Conservation (phyloP, 2,329 filamentous ascomycete species). For the Aspergillus persii region DNA sequence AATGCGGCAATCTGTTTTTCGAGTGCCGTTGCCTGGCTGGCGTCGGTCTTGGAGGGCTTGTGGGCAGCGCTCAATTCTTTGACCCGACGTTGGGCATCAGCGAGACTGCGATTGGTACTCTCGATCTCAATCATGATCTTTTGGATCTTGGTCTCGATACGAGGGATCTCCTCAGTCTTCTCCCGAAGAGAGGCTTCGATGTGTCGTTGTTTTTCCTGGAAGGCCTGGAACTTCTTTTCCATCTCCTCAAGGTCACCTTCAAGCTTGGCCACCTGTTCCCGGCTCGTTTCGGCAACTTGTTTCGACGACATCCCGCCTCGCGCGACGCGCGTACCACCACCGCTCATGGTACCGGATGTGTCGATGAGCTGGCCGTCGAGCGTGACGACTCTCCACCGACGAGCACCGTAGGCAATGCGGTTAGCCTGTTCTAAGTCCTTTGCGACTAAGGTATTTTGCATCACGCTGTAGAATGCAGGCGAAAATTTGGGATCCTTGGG, state of each 20-base stretch:
- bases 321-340: slow-evolving; percentile 86
- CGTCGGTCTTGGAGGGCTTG: slow-evolving; percentile 76
- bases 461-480: slow-evolving; percentile 90
- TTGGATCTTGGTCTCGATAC: slow-evolving; percentile 84
- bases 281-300: slow-evolving; percentile 78
- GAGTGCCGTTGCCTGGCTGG: slow-evolving; percentile 67
- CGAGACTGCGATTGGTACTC: slow-evolving; percentile 78
- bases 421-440: slow-evolving; percentile 93
- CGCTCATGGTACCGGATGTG: slow-evolving; percentile 97
- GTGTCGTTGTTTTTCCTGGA: slow-evolving; percentile 79
- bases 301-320: slow-evolving; percentile 97
- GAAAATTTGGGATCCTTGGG: slow-evolving; percentile 83
- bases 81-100: slow-evolving; percentile 78
- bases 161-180: slow-evolving; percentile 74
- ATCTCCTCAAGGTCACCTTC: slow-evolving; percentile 82
- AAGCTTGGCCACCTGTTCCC: slow-evolving; percentile 83
- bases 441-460: slow-evolving; percentile 93
- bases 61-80: slow-evolving; percentile 81
- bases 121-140: slow-evolving; percentile 87
- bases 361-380: slow-evolving; percentile 94
- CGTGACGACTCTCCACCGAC: slow-evolving; percentile 93
- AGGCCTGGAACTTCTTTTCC: slow-evolving; percentile 77
- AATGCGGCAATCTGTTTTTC: slow-evolving; percentile 75
- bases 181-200: slow-evolving; percentile 71
- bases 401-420: slow-evolving; percentile 90